Percentiles rank a stretch among this genome's conserved stretches.
Evolutionary conservation across 2,329 filamentous ascomycete species (phyloP).

Genomic region (Phialocephala subalpina): DNA sequence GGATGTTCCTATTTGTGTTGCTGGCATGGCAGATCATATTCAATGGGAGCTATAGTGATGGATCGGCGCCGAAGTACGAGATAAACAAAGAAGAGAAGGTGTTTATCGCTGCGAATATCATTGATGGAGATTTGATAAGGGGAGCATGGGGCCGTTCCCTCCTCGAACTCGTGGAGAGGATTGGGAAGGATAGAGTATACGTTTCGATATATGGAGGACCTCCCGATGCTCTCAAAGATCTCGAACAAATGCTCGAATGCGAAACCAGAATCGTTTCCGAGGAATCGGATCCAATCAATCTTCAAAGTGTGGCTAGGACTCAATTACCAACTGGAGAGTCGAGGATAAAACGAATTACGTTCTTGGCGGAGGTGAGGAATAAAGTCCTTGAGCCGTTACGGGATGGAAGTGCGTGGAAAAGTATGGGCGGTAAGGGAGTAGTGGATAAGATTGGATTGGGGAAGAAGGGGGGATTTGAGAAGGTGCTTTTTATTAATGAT

Average conservation of each 20-base stretch:
- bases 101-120: conserved; percentile 78
- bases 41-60: conserved; percentile 53
- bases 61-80: conserved; percentile 25
- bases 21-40: conserved; percentile 41
- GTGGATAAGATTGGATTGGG: conserved; percentile 27
- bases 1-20: conserved; percentile 33
- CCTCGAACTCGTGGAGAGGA: conserved; percentile 66
- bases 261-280: conserved; percentile 65
- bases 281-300: conserved; percentile 58
- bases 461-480: conserved; percentile 55
- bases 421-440: neutral
- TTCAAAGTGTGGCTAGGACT: conserved; percentile 64
- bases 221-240: conserved; percentile 58
- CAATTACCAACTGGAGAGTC: conserved; percentile 67
- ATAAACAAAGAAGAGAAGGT: conserved; percentile 61
- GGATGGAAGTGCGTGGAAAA: conserved; percentile 36
- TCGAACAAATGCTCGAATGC: conserved; percentile 58
- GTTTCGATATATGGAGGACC: conserved; percentile 75
- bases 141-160: conserved; percentile 71
- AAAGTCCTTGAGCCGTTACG: conserved; percentile 71
- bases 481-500: conserved; percentile 73
- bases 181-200: conserved; percentile 74
- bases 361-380: conserved; percentile 77
- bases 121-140: conserved; percentile 69
- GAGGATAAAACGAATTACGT: conserved; percentile 77